A percentile compares a stretch with the other conserved stretches of the same genome.
Conservation (phyloP, 129 eudicot genomes). For the Flaveria bidentis region DNA sequence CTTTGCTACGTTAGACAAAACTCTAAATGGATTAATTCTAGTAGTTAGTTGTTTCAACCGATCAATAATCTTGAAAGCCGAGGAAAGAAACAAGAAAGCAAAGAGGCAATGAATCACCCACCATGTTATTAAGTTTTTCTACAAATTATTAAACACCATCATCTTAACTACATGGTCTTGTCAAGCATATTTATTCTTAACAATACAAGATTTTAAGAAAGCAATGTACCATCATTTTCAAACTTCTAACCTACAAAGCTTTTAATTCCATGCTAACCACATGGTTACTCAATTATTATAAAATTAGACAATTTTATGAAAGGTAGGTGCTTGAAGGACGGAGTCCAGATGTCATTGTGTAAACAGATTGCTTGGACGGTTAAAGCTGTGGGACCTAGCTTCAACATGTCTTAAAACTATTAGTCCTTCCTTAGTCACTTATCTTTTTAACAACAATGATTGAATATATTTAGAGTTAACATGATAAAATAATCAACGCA, state of each 20-base stretch:
- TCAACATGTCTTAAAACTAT: not conserved
- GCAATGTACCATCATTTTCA: not conserved
- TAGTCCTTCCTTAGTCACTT: not conserved
- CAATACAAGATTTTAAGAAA: not conserved
- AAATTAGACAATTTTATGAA: conserved; percentile 17
- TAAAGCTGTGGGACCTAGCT: conserved; percentile 5
- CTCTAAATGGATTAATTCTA: not conserved
- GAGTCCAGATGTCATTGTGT: not conserved
- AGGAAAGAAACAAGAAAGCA: not conserved
- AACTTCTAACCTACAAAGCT: not conserved
- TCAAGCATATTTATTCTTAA: too few relatives aligned
- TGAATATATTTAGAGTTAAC: not conserved
- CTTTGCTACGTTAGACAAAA: too few relatives aligned
- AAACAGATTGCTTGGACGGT: conserved; percentile 14
- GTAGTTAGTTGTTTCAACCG: not conserved
- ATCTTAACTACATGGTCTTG: not conserved
- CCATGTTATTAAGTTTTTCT: not conserved
- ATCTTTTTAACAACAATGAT: not conserved
- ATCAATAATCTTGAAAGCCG: not conserved
- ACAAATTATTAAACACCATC: not conserved
- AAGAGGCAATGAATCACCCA: not conserved
- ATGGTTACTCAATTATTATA: conserved; percentile 24
- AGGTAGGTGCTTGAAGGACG: conserved; percentile 13
- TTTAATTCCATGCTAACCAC: not conserved
- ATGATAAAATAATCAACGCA: too few relatives aligned